Evolutionary conservation across 2,329 filamentous ascomycete species (phyloP).

Genomic region (Pseudovirgaria hyperparasitica): DNA sequence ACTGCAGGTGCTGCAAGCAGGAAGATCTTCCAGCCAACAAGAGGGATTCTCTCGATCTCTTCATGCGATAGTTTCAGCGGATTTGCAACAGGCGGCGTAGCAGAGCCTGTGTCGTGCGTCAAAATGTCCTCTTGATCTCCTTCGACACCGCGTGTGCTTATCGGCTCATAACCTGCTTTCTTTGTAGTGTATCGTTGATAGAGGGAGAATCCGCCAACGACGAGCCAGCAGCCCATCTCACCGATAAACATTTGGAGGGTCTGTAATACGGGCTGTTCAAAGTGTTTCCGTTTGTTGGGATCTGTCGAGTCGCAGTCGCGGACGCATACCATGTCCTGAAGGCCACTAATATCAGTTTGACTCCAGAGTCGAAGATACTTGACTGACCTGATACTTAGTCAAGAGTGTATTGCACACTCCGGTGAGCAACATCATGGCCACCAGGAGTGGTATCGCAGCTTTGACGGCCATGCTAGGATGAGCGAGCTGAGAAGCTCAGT

Average conservation of each 20-base stretch:
- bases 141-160: conserved; percentile 29
- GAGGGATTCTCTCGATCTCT: conserved; percentile 43
- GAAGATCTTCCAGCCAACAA: conserved; percentile 58
- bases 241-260: conserved; percentile 97
- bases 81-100: conserved; percentile 38
- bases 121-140: conserved; percentile 32
- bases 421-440: conserved; percentile 92
- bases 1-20: conserved; percentile 76
- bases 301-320: conserved; percentile 67
- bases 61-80: conserved; percentile 31
- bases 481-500: conserved; percentile 1
- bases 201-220: conserved; percentile 58
- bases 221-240: conserved; percentile 91
- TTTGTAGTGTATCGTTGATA: conserved; percentile 44
- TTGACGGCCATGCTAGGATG: conserved; percentile 50
- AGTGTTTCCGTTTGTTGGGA: conserved; percentile 53
- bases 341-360: conserved; percentile 2
- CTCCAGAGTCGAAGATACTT: conserved; percentile 5
- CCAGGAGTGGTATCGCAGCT: conserved; percentile 67
- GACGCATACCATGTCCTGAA: conserved; percentile 90
- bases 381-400: conserved; percentile 80
- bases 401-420: conserved; percentile 94
- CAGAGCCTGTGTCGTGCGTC: conserved; percentile 30
- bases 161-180: conserved; percentile 51
- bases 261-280: conserved; percentile 93